phyloP scores from a whole-genome alignment of 768 basidiomycete species.

The Phaffia tasmanica region DNA sequence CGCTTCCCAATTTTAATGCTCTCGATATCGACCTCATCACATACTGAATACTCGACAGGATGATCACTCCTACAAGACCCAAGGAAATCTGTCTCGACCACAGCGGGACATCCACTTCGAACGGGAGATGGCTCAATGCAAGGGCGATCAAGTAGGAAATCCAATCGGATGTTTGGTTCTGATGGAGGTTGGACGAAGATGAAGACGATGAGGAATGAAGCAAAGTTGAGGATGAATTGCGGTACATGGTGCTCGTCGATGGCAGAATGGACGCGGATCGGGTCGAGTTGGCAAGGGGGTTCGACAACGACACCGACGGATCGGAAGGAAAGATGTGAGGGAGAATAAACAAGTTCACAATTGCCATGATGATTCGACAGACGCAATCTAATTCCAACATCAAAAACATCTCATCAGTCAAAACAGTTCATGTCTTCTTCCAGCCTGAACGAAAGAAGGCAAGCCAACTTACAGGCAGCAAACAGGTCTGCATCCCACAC shows the following conservation, averaged over 20 bases:
- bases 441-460: neutral
- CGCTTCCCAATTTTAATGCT: slow-evolving; percentile 55
- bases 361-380: slow-evolving; percentile 15
- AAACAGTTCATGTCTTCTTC: neutral
- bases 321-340: slow-evolving; percentile 10
- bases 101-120: slow-evolving; percentile 21
- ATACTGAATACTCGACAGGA: slow-evolving; percentile 57
- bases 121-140: slow-evolving; percentile 19
- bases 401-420: no score
- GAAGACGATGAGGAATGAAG: neutral
- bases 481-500: slow-evolving; percentile 21
- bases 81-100: slow-evolving; percentile 52
- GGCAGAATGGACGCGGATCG: neutral
- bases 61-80: slow-evolving; percentile 61
- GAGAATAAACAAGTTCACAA: slow-evolving; percentile 21
- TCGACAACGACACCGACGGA: neutral
- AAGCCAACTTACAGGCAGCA: slow-evolving; percentile 14
- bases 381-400: slow-evolving; percentile 10
- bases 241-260: neutral
- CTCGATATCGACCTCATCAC: slow-evolving; percentile 59
- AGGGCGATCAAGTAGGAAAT: slow-evolving; percentile 22
- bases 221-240: neutral
- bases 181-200: neutral
- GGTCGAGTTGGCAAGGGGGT: neutral
- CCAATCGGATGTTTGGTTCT: slow-evolving; percentile 17